Base-by-base conservation (phyloP, 495 filamentous ascomycete species). In the Aeminium ludgeri region DNA sequence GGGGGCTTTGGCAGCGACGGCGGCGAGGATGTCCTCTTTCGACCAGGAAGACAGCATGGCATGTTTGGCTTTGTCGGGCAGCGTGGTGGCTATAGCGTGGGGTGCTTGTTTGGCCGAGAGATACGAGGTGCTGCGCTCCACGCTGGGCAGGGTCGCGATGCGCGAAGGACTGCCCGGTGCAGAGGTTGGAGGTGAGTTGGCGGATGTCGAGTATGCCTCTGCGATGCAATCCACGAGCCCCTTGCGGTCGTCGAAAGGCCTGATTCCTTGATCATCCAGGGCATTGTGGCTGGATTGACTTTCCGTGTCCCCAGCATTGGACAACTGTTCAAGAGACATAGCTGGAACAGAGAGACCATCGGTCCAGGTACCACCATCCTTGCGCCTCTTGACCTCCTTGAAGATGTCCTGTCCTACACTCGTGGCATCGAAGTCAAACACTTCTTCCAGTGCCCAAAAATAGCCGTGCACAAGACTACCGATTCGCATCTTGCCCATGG, bases 391-490 rank as follows among this genome's bases (percentile, higher is more conserved):
- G 39, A 93, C 78, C 55, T 93, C 86, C 34, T 66, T 73, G 40
- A 76, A 69, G 20, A 95, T 74, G 10, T 70, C 73, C 32, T 67
- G 64, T 8, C 82, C 84, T 25, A 79, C 63, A 11, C 60, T 58
- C 0, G 76, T 72, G 8, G 66, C 65, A 30, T 85, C 76, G 46
- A 87, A 77, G 10, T 82, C 74, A 46, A 92, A 89, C 41, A 70
- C 73, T 46, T 86, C 77, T 15, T 68, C 76, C 43, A 93, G 49
- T 13, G 72, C 66, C 74, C 81, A 84, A 34, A 93, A 70, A 59
- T 93, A 93, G 5, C 86, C 85, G 54, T 87, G 80, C 17, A 86
- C 78, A 37, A 95, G 63, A 53, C 78, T 84, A 28, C 82, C 86
- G 16, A 89, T 64, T 19, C 81, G 74, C 18, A 89, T 66, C 49